phyloP scores from a whole-genome alignment of 202 grass and related monocot genomes.

The Saccharum hybrid region DNA sequence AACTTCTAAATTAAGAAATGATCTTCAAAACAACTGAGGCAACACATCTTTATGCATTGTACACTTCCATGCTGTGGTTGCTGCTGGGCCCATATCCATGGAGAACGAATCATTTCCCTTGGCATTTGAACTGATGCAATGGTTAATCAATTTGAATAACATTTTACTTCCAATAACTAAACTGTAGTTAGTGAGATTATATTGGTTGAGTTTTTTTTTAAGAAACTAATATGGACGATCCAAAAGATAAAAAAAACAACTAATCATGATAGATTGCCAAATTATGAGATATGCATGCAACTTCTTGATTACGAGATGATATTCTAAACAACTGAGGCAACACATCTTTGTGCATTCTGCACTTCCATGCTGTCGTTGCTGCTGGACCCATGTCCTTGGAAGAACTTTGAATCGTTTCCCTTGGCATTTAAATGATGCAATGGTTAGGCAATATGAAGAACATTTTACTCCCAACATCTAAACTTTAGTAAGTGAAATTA shows the following conservation, averaged over 20 bases:
- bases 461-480: constrained; percentile 28
- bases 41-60: background rate
- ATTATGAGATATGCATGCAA: background rate
- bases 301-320: background rate
- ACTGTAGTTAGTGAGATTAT: constrained; percentile 9
- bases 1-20: background rate
- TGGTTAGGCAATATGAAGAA: constrained; percentile 13
- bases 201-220: background rate
- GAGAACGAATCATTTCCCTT: constrained; percentile 18
- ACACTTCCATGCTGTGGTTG: background rate
- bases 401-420: constrained; percentile 11
- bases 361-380: background rate
- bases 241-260: background rate
- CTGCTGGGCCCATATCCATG: background rate
- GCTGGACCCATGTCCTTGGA: background rate
- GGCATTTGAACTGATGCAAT: constrained; percentile 26
- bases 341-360: background rate
- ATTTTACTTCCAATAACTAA: constrained; percentile 31
- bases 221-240: background rate
- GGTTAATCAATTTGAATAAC: constrained; percentile 16
- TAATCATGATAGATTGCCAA: constrained; percentile 3
- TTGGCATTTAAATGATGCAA: constrained; percentile 33
- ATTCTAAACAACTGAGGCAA: background rate
- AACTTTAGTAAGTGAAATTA: background rate
- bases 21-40: background rate